These are phyloP conservation scores for Blepharisma stoltei DNA, from an alignment of 73 alveolate species.

Conservation along the genomic window DNA sequence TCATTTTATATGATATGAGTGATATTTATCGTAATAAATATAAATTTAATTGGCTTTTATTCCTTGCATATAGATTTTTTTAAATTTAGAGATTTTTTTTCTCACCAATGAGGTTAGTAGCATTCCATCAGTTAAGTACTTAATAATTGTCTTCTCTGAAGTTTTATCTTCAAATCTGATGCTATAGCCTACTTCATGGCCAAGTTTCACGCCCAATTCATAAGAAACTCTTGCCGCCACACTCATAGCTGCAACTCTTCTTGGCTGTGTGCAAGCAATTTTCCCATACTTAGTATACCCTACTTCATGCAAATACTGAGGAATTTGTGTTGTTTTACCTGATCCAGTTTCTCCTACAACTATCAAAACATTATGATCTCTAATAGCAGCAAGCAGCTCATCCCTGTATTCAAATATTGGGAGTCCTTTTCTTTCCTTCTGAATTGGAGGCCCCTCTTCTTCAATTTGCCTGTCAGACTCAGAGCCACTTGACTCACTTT, in stretches of 20 bases:
- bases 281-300: slow-evolving; percentile 95
- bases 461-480: slow-evolving; percentile 41
- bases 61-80: background rate
- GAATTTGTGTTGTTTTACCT: slow-evolving; percentile 96
- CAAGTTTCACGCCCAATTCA: slow-evolving; percentile 96
- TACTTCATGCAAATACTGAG: slow-evolving; percentile 95
- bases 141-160: slow-evolving; percentile 87
- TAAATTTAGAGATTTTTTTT: slow-evolving; percentile 69
- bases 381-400: slow-evolving; percentile 70
- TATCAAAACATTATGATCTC: slow-evolving; percentile 81
- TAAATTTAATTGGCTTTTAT: slow-evolving; percentile 38
- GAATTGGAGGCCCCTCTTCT: slow-evolving; percentile 37
- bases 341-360: slow-evolving; percentile 98
- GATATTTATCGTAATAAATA: slow-evolving; percentile 56
- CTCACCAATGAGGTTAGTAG: too few relatives aligned
- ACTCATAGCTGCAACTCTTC: slow-evolving; percentile 99
- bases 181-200: slow-evolving; percentile 99
- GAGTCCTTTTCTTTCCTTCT: slow-evolving; percentile 51
- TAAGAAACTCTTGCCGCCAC: slow-evolving; percentile 99
- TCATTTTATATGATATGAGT: too few relatives aligned
- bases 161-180: slow-evolving; percentile 98
- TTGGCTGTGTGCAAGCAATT: slow-evolving; percentile 99
- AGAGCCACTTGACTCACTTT: slow-evolving; percentile 44
- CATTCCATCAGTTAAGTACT: slow-evolving; percentile 99
- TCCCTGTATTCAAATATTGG: slow-evolving; percentile 89